Conservation (phyloP, 1,284 basidiomycete species). For the Trichosporon sp. region DNA sequence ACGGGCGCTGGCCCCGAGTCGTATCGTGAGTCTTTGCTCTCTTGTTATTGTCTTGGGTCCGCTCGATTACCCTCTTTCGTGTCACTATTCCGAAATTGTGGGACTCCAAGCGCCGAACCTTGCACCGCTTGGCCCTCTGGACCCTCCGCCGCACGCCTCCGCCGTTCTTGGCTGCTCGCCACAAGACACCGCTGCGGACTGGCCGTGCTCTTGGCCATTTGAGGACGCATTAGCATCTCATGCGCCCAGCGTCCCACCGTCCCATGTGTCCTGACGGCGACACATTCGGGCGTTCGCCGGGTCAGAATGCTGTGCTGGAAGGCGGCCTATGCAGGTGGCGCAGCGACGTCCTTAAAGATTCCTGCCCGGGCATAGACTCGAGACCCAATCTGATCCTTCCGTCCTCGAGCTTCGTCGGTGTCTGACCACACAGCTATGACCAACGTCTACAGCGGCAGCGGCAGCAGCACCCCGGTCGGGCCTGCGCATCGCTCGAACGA, state of each 20-base stretch:
- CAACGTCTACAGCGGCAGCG: background rate
- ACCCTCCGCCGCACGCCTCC: background rate
- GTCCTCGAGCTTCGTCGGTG: background rate
- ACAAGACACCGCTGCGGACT: background rate
- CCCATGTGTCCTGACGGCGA: background rate
- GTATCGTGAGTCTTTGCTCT: background rate
- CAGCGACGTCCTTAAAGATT: background rate
- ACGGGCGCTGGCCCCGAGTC: background rate
- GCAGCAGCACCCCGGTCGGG: conserved; percentile 11
- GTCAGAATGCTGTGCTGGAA: background rate
- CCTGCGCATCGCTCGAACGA: background rate
- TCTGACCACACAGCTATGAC: conserved; percentile 8
- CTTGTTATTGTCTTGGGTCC: background rate
- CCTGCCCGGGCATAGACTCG: background rate
- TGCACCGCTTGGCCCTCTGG: background rate
- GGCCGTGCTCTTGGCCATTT: background rate
- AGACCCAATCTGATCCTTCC: background rate
- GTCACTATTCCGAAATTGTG: background rate
- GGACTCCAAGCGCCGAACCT: background rate
- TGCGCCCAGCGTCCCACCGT: background rate
- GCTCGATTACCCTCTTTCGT: background rate
- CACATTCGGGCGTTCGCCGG: background rate
- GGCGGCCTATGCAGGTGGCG: background rate
- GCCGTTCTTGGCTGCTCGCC: background rate
- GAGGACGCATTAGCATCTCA: background rate